A percentile compares a stretch with the other conserved stretches of the same genome.
Conservation (phyloP, 495 filamentous ascomycete genomes). For the Penicillium macrosclerotiorum region DNA sequence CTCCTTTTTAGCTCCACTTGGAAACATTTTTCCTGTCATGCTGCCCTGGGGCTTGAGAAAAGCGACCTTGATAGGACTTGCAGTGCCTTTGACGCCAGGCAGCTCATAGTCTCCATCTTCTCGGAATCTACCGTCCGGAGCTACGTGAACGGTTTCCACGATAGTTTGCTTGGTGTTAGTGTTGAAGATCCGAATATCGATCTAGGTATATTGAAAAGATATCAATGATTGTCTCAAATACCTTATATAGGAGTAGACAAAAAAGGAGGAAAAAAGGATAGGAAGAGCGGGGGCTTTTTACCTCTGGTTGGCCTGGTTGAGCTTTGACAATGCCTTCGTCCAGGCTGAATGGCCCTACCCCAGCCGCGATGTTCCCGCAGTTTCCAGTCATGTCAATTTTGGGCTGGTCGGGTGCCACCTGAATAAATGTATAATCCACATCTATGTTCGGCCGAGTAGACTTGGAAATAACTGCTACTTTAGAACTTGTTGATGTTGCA, state of each 20-base stretch:
- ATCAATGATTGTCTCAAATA: too few relatives aligned
- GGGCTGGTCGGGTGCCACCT: constrained; percentile 28
- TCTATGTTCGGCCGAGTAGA: constrained; percentile 27
- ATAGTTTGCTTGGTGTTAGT: constrained; percentile 29
- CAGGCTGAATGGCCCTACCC: constrained; percentile 35
- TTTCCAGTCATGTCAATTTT: constrained; percentile 40
- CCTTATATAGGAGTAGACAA: too few relatives aligned
- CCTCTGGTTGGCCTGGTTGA: constrained; percentile 20
- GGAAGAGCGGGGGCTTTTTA: too few relatives aligned
- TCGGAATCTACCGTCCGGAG: constrained; percentile 16
- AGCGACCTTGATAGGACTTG: constrained; percentile 25
- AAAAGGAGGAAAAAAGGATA: too few relatives aligned
- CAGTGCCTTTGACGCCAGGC: constrained; percentile 23
- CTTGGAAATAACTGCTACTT: constrained; percentile 33
- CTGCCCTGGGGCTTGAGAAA: constrained; percentile 31
- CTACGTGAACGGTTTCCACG: constrained; percentile 26
- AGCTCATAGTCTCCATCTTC: constrained; percentile 28
- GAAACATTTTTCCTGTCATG: constrained; percentile 34
- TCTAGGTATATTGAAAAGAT: too few relatives aligned
- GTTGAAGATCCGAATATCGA: constrained; percentile 30
- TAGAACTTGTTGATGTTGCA: constrained; percentile 40
- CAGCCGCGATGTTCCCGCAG: constrained; percentile 41
- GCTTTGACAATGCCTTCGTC: constrained; percentile 31
- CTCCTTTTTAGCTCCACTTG: constrained; percentile 21
- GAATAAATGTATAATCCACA: constrained; percentile 40